phyloP scores from a whole-genome alignment of 2,329 filamentous ascomycete species.

The Hirsutella minnesotensis region DNA sequence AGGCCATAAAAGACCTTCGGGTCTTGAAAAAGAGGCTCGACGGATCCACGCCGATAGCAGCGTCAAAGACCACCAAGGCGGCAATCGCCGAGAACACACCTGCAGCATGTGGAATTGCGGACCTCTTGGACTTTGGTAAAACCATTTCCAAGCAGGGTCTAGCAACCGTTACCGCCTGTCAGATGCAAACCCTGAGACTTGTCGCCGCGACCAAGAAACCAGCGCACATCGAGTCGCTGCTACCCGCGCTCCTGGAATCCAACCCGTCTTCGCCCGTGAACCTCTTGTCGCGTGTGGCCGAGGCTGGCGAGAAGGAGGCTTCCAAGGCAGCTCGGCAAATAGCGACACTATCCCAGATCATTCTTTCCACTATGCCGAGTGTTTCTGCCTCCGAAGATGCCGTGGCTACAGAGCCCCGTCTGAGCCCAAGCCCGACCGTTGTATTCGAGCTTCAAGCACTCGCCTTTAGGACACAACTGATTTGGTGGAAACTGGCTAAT shows the following conservation, averaged over 20 bases:
- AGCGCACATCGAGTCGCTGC: slow-evolving; percentile 41
- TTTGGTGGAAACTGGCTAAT: slow-evolving; percentile 52
- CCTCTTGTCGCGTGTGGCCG: slow-evolving; percentile 38
- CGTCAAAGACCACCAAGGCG: slow-evolving; percentile 20
- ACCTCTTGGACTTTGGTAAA: slow-evolving; percentile 50
- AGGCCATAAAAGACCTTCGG: slow-evolving; percentile 57
- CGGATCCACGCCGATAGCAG: slow-evolving; percentile 11
- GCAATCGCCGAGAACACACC: slow-evolving; percentile 17
- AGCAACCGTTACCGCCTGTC: slow-evolving; percentile 47
- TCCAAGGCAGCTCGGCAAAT: slow-evolving; percentile 53
- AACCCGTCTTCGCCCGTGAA: slow-evolving; percentile 45
- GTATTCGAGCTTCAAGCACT: slow-evolving; percentile 53
- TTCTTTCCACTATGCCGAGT: slow-evolving; percentile 56
- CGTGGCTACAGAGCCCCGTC: slow-evolving; percentile 36
- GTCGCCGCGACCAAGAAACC: slow-evolving; percentile 49
- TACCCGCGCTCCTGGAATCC: slow-evolving; percentile 41
- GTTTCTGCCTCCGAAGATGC: slow-evolving; percentile 52
- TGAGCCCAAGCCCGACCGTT: slow-evolving; percentile 42
- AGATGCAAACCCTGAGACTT: slow-evolving; percentile 53
- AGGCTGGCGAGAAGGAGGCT: slow-evolving; percentile 29
- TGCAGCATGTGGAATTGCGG: slow-evolving; percentile 29
- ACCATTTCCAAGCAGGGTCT: slow-evolving; percentile 32
- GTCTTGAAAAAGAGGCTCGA: slow-evolving; percentile 54
- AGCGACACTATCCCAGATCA: slow-evolving; percentile 50
- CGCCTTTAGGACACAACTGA: slow-evolving; percentile 48